Evolutionary conservation across 1,139 yeast genomes (phyloP).

Genomic region (Starmera stellimalicola): DNA sequence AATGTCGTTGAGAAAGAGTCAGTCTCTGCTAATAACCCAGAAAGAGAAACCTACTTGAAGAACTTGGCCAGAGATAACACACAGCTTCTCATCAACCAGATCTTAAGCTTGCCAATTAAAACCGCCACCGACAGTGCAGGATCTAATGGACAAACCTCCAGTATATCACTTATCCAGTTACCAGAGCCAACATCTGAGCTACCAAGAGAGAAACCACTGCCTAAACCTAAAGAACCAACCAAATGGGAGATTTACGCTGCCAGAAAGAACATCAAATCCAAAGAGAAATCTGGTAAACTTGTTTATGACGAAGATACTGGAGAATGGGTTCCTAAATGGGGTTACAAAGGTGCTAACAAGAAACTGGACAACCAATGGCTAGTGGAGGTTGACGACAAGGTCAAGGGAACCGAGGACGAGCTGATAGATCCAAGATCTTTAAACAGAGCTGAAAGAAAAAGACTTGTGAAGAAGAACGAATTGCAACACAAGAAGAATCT

Average conservation of each 20-base stretch:
- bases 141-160: conserved; percentile 50
- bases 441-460: conserved; percentile 75
- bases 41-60: conserved; percentile 56
- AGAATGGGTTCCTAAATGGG: conserved; percentile 99
- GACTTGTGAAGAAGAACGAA: conserved; percentile 75
- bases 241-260: conserved; percentile 97
- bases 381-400: conserved; percentile 83
- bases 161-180: conserved; percentile 73
- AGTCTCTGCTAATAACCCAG: conserved; percentile 37
- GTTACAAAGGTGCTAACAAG: conserved; percentile 89
- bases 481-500: conserved; percentile 80
- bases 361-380: conserved; percentile 86
- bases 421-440: conserved; percentile 81
- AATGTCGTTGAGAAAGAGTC: conserved; percentile 65
- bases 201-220: conserved; percentile 94
- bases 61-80: conserved; percentile 84
- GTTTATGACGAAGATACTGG: conserved; percentile 83
- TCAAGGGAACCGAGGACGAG: conserved; percentile 56
- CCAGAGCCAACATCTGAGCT: conserved; percentile 78
- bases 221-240: conserved; percentile 85
- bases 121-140: conserved; percentile 70
- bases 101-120: conserved; percentile 80
- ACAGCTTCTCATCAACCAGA: conserved; percentile 82
- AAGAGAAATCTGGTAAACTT: conserved; percentile 84
- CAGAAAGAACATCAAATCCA: conserved; percentile 87